These are phyloP conservation scores for Hyphodiscus sp. DNA, from an alignment of 2,329 filamentous ascomycete genomes.

Conservation along the genomic window DNA sequence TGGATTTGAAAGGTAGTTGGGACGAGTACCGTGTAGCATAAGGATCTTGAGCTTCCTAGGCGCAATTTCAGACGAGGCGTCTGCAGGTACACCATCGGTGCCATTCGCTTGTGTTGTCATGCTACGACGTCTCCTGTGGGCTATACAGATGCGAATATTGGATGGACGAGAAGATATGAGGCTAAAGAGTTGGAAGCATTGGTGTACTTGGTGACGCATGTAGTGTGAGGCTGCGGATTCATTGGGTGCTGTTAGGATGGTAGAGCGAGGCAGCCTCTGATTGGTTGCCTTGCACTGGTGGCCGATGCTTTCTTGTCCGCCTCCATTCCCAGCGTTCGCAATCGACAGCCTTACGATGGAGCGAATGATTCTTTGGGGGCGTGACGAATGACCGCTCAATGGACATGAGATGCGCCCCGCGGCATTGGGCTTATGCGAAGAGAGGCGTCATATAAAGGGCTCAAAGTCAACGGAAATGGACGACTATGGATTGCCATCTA, in stretches of 20 bases:
- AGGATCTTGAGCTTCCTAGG: slow-evolving; percentile 52
- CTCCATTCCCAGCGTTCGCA: too few relatives aligned
- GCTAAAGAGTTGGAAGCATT: neutral
- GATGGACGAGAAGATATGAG: neutral
- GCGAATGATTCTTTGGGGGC: neutral
- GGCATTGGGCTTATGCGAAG: neutral
- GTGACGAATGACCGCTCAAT: neutral
- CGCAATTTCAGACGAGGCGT: neutral
- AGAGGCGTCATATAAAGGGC: neutral
- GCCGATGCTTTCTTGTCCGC: too few relatives aligned
- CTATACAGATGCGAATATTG: neutral
- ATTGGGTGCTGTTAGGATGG: slow-evolving; percentile 4
- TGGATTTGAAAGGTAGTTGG: slow-evolving; percentile 1
- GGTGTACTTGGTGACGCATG: neutral
- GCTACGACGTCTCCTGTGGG: neutral
- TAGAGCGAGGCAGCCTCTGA: neutral
- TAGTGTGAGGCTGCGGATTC: slow-evolving; percentile 7
- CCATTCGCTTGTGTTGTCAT: slow-evolving; percentile 11
- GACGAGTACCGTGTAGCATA: slow-evolving; percentile 62
- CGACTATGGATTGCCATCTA: neutral
- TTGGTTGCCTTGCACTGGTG: neutral
- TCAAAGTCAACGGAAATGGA: neutral
- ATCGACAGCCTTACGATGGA: neutral
- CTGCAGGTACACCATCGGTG: neutral
- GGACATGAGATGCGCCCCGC: neutral